Conservation (phyloP, 805 yeast species). For the Wickerhamiella hasegawae region DNA sequence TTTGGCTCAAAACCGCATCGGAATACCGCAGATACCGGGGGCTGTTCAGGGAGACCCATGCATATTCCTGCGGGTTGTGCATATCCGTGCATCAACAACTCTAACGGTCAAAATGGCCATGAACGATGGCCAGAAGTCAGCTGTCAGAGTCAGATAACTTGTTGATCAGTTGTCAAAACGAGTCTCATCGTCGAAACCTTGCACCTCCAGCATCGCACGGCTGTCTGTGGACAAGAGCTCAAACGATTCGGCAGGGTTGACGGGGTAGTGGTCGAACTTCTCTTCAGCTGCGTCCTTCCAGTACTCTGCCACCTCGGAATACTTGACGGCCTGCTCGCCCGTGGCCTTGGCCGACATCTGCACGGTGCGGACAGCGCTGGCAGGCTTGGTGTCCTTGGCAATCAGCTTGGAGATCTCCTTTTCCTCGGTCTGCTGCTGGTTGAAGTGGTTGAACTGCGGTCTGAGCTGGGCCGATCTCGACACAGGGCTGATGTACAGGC, state of each 20-base stretch:
- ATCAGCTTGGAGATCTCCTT: conserved; percentile 26
- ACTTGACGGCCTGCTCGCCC: conserved; percentile 40
- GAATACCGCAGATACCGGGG: no score
- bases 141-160: no score
- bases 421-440: conserved; percentile 31
- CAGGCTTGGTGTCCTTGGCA: conserved; percentile 27
- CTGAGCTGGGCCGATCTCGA: conserved; percentile 59
- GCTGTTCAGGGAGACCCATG: no score
- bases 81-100: no score
- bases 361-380: conserved; percentile 38
- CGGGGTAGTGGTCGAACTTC: conserved; percentile 20
- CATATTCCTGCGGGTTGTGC: no score
- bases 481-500: conserved; percentile 48
- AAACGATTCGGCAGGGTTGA: not conserved
- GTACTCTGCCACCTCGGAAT: conserved; percentile 56
- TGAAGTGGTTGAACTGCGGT: conserved; percentile 69
- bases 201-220: no score
- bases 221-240: not conserved
- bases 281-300: conserved; percentile 51
- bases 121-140: no score
- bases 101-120: no score
- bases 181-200: no score
- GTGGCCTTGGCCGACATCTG: conserved; percentile 61
- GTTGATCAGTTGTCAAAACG: no score
- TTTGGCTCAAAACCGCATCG: no score